Evolutionary conservation across 2,329 filamentous ascomycete species (phyloP).

Genomic region (Colletotrichum incanum): DNA sequence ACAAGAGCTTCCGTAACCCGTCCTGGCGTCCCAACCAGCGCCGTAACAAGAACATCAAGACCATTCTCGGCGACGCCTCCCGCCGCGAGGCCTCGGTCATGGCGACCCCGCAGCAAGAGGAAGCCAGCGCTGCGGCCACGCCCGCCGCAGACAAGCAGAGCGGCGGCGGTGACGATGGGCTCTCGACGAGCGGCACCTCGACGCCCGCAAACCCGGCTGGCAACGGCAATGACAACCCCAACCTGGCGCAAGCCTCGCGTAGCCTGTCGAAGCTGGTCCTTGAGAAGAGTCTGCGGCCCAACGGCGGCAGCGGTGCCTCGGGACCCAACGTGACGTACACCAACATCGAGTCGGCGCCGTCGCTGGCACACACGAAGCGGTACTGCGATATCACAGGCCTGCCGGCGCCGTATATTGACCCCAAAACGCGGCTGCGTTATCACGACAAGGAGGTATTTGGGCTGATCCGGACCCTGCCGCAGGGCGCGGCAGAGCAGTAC

Average conservation of each 20-base stretch:
- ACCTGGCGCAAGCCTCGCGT: conserved; percentile 90
- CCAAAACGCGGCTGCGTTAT: conserved; percentile 94
- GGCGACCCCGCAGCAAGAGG: conserved; percentile 80
- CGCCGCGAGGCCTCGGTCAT: conserved; percentile 86
- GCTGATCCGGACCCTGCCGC: conserved; percentile 84
- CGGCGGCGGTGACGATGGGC: conserved; percentile 69
- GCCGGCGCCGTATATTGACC: conserved; percentile 92
- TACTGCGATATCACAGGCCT: conserved; percentile 98
- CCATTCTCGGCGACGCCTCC: conserved; percentile 90
- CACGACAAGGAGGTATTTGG: conserved; percentile 94
- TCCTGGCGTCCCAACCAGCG: conserved; percentile 94
- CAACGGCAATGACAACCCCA: conserved; percentile 64
- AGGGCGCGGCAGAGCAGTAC: conserved; percentile 88
- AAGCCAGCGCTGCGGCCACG: conserved; percentile 82
- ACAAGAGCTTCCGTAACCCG: conserved; percentile 91
- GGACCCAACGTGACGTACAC: conserved; percentile 90
- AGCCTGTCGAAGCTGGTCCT: conserved; percentile 90
- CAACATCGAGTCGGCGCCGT: conserved; percentile 95
- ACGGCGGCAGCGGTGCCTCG: conserved; percentile 56
- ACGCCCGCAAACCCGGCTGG: conserved; percentile 65
- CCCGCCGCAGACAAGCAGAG: conserved; percentile 55
- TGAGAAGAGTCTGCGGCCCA: conserved; percentile 79
- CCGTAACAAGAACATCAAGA: conserved; percentile 99
- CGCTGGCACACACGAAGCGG: conserved; percentile 84
- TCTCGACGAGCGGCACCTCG: conserved; percentile 72